Evolutionary conservation across 352 stramenopile genomes (phyloP), one percentile per base, ranked within the genome.

Genomic region (Chrysophaeum taylorii): DNA sequence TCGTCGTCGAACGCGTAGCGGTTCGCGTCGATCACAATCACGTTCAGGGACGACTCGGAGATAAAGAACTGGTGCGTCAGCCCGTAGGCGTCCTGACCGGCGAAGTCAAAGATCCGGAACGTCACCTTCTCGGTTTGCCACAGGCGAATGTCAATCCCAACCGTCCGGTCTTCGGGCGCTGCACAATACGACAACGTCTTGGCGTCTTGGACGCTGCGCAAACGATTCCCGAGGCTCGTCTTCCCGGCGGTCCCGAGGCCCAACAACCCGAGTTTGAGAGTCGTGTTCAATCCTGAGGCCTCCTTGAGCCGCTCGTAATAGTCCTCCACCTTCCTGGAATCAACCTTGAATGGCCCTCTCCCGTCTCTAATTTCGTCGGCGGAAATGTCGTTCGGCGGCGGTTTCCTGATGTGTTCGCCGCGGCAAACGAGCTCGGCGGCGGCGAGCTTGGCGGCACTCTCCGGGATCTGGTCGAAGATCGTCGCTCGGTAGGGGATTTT

Each of bases 401-500:
- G 45, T 25, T 54, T 54, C 25, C 25, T 50, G 36, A 14, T 39
- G 53, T 0, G 37, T 25, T 18, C 23, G 42, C 16, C 5, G 36
- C 27, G 23, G n/a, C 4, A 16, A 2, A 41, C 0, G 25, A 72
- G 41, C 42, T 50, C 52, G 7, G 25, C 16, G 31, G 45, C 57
- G 36, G 33, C 68, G 35, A 67, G 68, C 0, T 72, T 39, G 35
- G 29, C 57, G 60, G 42, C 39, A 31, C 36, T 53, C 39, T 57
- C 25, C 35, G 68, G 48, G 25, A 72, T 54, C 14, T 69, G 25
- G 2, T 54, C 45, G 23, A 54, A 23, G 7, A 54, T 23, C 18
- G 5, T 14, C 45, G 45, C 45, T 7, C 45, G 45, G 18, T 16
- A 54, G 45, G 23, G 7, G 45, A 27, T 14, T 16, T 54, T 23